Percentiles rank a stretch among this genome's conserved stretches.
Conservation (phyloP, 202 grass and related monocot genomes). For the Setaria viridis region DNA sequence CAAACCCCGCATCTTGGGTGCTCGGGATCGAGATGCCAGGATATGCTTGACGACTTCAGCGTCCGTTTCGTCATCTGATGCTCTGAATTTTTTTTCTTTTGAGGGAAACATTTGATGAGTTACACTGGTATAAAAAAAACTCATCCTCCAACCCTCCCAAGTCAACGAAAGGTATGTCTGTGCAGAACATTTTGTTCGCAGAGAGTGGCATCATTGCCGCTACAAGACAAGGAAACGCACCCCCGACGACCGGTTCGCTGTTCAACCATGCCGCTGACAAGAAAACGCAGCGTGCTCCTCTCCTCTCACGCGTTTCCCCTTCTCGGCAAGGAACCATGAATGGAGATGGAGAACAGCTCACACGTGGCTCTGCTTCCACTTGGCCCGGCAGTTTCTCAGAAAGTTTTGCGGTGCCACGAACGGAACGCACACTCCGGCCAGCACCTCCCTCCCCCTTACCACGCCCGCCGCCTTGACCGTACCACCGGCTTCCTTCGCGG, state of each 20-base stretch:
- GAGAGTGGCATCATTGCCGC: not conserved
- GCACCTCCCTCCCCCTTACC: not conserved
- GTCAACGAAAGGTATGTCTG: slow-evolving; percentile 43
- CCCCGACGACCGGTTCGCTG: slow-evolving; percentile 34
- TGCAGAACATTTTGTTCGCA: not conserved
- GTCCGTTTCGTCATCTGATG: not conserved
- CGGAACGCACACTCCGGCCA: not conserved
- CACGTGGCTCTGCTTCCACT: slow-evolving; percentile 9
- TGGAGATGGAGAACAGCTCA: not conserved
- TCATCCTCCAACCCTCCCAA: not conserved
- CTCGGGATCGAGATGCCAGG: not conserved
- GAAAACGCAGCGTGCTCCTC: not conserved
- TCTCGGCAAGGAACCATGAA: not conserved
- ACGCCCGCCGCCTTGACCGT: not conserved
- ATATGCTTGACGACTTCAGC: slow-evolving; percentile 24
- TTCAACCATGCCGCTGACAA: slow-evolving; percentile 38
- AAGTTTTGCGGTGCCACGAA: slow-evolving; percentile 23
- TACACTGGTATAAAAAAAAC: not conserved
- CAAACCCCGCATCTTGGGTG: not conserved
- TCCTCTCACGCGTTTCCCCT: not conserved
- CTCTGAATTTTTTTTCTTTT: not conserved
- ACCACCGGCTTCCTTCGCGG: not conserved
- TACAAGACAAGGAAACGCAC: not conserved
- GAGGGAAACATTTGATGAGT: not conserved
- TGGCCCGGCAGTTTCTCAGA: slow-evolving; percentile 39